Evolutionary conservation across 2,329 filamentous ascomycete species (phyloP), one percentile per base, ranked within the genome.

Genomic region (Curvularia spicifera): DNA sequence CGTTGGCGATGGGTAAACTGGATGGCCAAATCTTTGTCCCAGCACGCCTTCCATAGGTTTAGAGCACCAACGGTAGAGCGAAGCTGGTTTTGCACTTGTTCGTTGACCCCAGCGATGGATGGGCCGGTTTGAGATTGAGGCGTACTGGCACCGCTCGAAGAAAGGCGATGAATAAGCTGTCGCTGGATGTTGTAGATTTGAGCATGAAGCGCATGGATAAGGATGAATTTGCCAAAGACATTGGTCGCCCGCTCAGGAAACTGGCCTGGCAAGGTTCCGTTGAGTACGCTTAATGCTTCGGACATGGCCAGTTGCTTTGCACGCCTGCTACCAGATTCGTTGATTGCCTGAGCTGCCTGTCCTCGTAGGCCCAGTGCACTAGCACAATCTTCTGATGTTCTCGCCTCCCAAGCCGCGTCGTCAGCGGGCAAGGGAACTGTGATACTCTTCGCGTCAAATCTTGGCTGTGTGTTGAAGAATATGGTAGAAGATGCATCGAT

Each of bases 351-450:
- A 20, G 82, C 80, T 12, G 82, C 79, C 1, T 81, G 73, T 3
- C 89, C 89, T 55, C 84, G 80, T 1, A 92, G 74, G 4, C 89
- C 88, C 3, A 92, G 78, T 6, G 88, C 86, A 61, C 85, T 81
- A 22, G 86, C 87, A 71, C 89, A 92, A 37, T 87, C 84, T 15
- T 82, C 74, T 5, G 80, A 75, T 39, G 81, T 83, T 31, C 78
- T 79, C 4, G 89, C 89, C 65, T 91, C 89, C 89, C 89, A 92
- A 2, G 87, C 86, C 15, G 87, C 87, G 73, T 92, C 90, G 66
- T 92, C 89, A 13, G 85, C 84, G 8, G 90, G 89, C 5, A 93
- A 78, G n/a, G 89, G 88, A 37, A 91, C 74, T 29, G 82, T 81
- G 50, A 91, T 81, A 64, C 91, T 88, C 33, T 87, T 81, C 8